These are phyloP conservation scores for Debaryomyces robertsiae DNA, from an alignment of 1,139 yeast species.

Conservation along the genomic window DNA sequence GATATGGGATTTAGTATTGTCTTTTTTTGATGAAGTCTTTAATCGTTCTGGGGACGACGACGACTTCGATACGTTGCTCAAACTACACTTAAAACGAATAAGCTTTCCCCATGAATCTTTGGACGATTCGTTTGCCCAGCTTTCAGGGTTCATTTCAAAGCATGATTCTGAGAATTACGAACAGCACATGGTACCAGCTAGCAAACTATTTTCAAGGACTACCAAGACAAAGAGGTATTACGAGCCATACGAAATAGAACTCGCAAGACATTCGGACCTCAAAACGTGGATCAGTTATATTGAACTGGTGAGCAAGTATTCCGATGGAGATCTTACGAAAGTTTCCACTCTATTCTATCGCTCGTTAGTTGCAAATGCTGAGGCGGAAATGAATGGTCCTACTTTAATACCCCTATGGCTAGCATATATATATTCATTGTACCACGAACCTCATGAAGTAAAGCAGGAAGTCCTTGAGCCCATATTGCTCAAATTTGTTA, in stretches of 20 bases:
- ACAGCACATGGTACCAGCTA: conserved; percentile 40
- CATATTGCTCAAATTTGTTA: conserved; percentile 23
- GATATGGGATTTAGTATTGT: conserved; percentile 37
- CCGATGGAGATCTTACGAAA: conserved; percentile 15
- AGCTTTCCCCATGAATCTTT: conserved; percentile 45
- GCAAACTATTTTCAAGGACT: conserved; percentile 34
- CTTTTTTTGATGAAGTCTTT: conserved; percentile 15
- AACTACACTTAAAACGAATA: conserved; percentile 38
- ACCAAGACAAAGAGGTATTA: conserved; percentile 28
- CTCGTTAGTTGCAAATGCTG: conserved; percentile 17
- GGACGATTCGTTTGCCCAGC: conserved; percentile 43
- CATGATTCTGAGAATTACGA: conserved; percentile 36
- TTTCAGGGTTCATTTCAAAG: conserved; percentile 46
- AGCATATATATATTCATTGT: conserved; percentile 27
- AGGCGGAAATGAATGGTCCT: conserved; percentile 5
- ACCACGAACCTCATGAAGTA: conserved; percentile 14
- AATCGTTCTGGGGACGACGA: conserved; percentile 15
- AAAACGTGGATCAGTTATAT: conserved; percentile 38
- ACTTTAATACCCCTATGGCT: conserved; percentile 34
- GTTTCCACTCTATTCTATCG: conserved; percentile 26
- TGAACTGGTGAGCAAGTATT: conserved; percentile 26
- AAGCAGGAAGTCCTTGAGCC: conserved; percentile 13
- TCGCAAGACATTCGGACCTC: conserved; percentile 21
- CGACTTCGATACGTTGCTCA: conserved; percentile 23
- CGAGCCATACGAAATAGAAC: conserved; percentile 28